Evolutionary conservation across 306 rosid genomes (phyloP).

Genomic region (Crataegus laevigata): DNA sequence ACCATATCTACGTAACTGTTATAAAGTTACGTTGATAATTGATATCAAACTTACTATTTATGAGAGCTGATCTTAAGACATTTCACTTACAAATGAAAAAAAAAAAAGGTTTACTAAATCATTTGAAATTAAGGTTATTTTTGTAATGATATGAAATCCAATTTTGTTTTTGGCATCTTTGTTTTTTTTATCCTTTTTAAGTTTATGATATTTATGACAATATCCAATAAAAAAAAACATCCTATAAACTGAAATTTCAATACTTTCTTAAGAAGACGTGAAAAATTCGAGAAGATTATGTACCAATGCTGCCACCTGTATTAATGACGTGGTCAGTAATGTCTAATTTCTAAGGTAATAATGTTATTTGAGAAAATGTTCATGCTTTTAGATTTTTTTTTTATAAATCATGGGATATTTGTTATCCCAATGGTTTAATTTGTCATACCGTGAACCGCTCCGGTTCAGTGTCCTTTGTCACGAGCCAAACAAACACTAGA

Average conservation of each 20-base stretch:
- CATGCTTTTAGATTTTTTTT: background rate
- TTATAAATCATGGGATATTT: background rate
- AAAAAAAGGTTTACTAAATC: no score
- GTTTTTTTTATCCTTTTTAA: background rate
- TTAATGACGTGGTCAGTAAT: background rate
- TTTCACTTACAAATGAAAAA: no score
- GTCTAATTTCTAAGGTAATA: background rate
- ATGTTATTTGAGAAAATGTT: background rate
- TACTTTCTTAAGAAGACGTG: background rate
- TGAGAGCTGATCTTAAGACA: background rate
- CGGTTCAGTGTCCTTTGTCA: slow-evolving; percentile 27
- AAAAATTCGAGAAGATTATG: background rate
- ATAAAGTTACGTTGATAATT: background rate
- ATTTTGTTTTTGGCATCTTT: background rate
- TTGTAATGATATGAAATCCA: background rate
- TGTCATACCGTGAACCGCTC: slow-evolving; percentile 14
- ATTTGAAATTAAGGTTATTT: background rate
- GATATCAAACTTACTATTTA: background rate
- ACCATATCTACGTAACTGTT: no score
- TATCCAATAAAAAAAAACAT: background rate
- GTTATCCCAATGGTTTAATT: background rate
- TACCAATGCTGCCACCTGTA: background rate
- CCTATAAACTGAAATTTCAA: background rate
- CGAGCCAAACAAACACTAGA: slow-evolving; percentile 6
- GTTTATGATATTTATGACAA: background rate